Evolutionary conservation across 306 rosid genomes (phyloP).

Genomic region (Prunus armeniaca): DNA sequence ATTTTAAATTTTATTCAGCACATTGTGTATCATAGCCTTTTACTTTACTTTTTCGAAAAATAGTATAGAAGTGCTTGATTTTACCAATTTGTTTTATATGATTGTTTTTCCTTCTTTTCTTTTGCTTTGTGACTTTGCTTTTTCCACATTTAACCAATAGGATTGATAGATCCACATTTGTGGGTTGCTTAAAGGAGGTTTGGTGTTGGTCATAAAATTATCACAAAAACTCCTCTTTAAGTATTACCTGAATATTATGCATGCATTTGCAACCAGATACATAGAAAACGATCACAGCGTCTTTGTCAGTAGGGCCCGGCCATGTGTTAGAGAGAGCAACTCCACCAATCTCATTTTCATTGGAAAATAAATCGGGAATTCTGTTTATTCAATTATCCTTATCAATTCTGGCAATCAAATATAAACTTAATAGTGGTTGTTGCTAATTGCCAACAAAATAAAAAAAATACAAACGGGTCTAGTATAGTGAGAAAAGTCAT

Average conservation of each 20-base stretch:
- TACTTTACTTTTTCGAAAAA: background rate
- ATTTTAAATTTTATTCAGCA: conserved; percentile 2
- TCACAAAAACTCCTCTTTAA: too few relatives aligned
- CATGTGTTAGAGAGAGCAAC: background rate
- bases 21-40: conserved; percentile 22
- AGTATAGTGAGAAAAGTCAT: too few relatives aligned
- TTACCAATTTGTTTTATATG: conserved; percentile 13
- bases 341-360: background rate
- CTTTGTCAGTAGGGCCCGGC: too few relatives aligned
- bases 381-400: too few relatives aligned
- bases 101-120: background rate
- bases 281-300: background rate
- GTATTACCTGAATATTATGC: too few relatives aligned
- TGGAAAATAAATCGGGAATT: background rate
- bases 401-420: too few relatives aligned
- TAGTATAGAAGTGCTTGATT: conserved; percentile 18
- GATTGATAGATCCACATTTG: background rate
- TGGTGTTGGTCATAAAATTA: too few relatives aligned
- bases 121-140: background rate
- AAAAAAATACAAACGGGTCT: rapidly evolving
- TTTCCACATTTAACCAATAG: background rate
- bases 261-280: background rate
- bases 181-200: background rate
- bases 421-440: too few relatives aligned
- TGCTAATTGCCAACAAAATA: too few relatives aligned